Base-by-base conservation (phyloP, 2,329 filamentous ascomycete species). In the Grosmannia huntii region DNA sequence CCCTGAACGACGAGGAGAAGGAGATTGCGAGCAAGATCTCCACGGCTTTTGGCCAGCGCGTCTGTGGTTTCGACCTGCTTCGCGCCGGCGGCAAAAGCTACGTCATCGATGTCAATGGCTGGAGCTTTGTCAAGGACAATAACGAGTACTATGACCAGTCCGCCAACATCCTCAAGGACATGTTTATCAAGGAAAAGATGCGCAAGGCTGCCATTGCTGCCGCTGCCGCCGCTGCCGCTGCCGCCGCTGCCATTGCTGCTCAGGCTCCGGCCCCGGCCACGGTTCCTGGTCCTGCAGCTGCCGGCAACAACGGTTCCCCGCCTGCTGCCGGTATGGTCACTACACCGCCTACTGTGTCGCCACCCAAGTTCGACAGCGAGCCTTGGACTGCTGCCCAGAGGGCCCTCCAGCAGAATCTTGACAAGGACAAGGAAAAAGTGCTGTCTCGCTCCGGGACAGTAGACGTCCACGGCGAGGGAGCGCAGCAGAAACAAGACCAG, bases 91-190 rank as follows among this genome's bases (percentile, higher is more conserved):
- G 90, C 19, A 89, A 89, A 70, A 97, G 92, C 69, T 99, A 90
- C 72, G 94, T 99, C 54, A 99, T 99, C 64, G 94, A 99, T 66
- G 94, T 99, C 65, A 99, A 99, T 70, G 94, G 94, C 14, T 99
- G 95, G 95, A 97, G 92, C 68, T 99, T 99, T 67, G 94, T 99
- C 70, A 99, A 99, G 70, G 95, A 99, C 70, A 99, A 99, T 66
- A 92, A 96, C 62, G 91, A 95, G 61, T 99, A 99, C 71, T 99
- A 99, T 69, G 89, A 97, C 67, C 89, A 90, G 67, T 94, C 87
- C 65, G 84, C 94, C 25, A 85, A 78, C 60, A 96, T 97, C 54
- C 75, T 99, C 56, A 89, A 85, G 67, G 86, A 94, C 7, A 89
- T 95, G 68, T 97, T 99, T 64, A 77, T 95, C 62, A 83, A 83